Base-by-base conservation (phyloP, 257 asterid species). In the Nicotiana tabacum region DNA sequence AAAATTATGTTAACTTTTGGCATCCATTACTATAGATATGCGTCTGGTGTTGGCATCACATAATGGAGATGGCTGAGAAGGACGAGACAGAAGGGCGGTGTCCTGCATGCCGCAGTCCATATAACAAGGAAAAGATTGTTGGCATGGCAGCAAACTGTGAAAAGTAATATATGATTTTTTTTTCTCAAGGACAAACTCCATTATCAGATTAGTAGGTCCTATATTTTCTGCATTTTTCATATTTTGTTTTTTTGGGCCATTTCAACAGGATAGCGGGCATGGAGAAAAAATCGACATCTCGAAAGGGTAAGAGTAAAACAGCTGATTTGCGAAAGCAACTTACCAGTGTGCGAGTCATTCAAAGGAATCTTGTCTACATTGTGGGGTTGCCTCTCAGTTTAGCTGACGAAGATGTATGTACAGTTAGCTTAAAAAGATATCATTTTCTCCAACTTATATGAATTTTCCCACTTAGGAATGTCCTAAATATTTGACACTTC, bases 41-140 rank as follows among this genome's bases (percentile, higher is more conserved):
- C 85, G 94, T 96, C 77, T 96, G 98, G 99, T 96, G 99, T 85
- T 96, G 99, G 99, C 98, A 96, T 88, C 99, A 96, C 77, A 90
- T 96, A 64, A 94, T 96, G 93, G 98, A 90, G 80, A 94, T 96
- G 98, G 99, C 98, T 69, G 99, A 94, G 93, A 96, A 94, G 88
- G 98, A 94, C 87, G 94, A 89, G 84, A 88, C 95, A 67, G 97
- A 91, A 85, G 98, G 99, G 56, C 96, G 99, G 21, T 96, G 99
- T 86, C 99, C 99, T 27, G 99, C 98, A 83, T 96, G 99, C 83
- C 98, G 99, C 77, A 84, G 88, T 84, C 94, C 98, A 88, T 96
- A 96, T 89, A 91, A 96, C 89, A 96, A 96, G 92, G 98, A 96
- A 85, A 96, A 92, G 92, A 90, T 96, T 89, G 98, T 94, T 77